Base-by-base conservation (phyloP, 2,329 filamentous ascomycete species). In the Saccharata proteae region DNA sequence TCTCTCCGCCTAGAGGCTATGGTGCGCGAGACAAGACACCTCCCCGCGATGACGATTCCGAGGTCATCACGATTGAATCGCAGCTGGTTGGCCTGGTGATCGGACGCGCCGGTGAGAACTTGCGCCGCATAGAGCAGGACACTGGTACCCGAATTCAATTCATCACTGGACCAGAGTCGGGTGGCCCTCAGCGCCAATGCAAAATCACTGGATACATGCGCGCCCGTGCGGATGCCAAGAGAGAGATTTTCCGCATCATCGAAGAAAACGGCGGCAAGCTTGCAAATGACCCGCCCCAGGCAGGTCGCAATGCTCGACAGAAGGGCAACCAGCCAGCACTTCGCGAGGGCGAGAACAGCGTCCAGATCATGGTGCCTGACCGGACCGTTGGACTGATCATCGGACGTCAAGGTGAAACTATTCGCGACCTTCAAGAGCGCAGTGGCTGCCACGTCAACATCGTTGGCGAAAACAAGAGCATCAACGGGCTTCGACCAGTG, bases 391-490 rank as follows among this genome's bases (percentile, higher is more conserved):
- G 85, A 30, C 65, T 93, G 26, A 93, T 93, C 45, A 93, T 93
- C 49, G 85, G 85, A n/a, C 80, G 85, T 43, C 83, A 83, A 23
- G 85, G 85, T 37, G 85, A 93, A 59, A 93, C 85, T 2, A 93
- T 93, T 47, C 77, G 84, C 48, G 85, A 93, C 51, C 66, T 93
- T 15, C 86, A 93, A 58, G 85, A 93, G 54, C 71, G 82, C 39
- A 90, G 81, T 46, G 82, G 81, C n/a, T 93, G 85, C 54, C 86
- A 93, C 55, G 84, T 93, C 54, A 93, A 93, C 55, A 93, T 93
- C 48, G 82, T 93, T 23, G 81, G 81, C 46, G 85, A 93, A 59
- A 83, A 83, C 43, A 92, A 93, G 67, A 93, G 83, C 50, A 72
- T 93, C 43, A 92, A 92, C 49, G 85, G 85, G 26, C 65, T 93